Evolutionary conservation across 352 stramenopile species (phyloP), one percentile per base, ranked within the genome.

Genomic region (Phytophthora kernoviae): DNA sequence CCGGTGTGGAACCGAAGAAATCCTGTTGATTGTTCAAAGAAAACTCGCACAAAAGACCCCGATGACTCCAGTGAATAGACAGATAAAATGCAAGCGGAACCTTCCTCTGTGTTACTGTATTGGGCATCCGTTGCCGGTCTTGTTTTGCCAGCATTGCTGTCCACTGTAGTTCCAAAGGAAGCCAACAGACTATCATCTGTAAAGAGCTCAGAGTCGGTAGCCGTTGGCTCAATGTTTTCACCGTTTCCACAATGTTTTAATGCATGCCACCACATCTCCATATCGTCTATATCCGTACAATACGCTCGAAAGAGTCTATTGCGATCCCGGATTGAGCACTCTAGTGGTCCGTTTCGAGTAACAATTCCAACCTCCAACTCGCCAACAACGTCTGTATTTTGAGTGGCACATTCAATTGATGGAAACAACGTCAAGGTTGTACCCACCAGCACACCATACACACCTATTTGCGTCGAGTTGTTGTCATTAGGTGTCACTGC

Each of bases 1-100:
- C 79, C 80, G 4, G 81, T 90, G 43, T 94, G 81, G 15, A 94
- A 70, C 1, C 81, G 79, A 42, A 94, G 67, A 34, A 72, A 80
- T 0, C 79, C 81, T n/a, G 68, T 88, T 1, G 57, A 62, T 30
- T 83, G 73, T 27, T 94, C 85, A 59, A 94, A 94, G 58, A 88
- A 94, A 3, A 87, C 74, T 7, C 83, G 81, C 5, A 81, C 69
- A 56, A 81, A 91, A 41, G 83, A 91, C 1, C 73, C 81, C 0
- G 79, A 70, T 1, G 68, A 70, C 20, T 94, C 83, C 11, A 86
- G 11, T n/a, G 75, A 85, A 53, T 94, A 93, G 6, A 90, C 70
- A 1, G 83, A 91, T 1, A 94, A 42, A 14, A 94, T 75, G 32
- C 83, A 92, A 1, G 77, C 77, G 32, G 65, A 87, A 0, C 80